phyloP scores from a whole-genome alignment of 192 early-diverging fungal species.

The Helicostylum pulchrum region DNA sequence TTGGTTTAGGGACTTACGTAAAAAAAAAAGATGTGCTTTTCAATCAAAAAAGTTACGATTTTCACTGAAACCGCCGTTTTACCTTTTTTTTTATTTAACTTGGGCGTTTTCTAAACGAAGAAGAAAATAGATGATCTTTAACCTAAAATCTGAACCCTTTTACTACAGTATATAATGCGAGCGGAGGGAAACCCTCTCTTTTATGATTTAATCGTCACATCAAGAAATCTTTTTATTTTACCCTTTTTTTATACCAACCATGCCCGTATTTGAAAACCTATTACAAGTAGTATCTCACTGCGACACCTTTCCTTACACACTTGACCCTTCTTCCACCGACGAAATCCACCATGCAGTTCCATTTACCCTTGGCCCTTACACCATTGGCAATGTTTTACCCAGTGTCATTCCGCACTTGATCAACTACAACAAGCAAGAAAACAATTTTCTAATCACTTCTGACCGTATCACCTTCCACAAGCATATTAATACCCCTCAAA shows the following conservation, averaged over 20 bases:
- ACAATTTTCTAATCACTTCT: slow-evolving; percentile 40
- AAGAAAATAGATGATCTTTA: no score
- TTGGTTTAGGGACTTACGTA: no score
- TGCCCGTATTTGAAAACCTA: slow-evolving; percentile 12
- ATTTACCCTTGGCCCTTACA: slow-evolving; percentile 35
- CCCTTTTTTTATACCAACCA: background rate
- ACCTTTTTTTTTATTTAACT: no score
- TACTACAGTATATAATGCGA: no score
- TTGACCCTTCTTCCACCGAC: background rate
- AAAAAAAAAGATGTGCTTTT: no score
- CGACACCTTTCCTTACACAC: slow-evolving; percentile 45
- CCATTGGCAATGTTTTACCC: slow-evolving; percentile 42
- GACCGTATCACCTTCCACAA: slow-evolving; percentile 36
- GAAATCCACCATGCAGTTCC: slow-evolving; percentile 24
- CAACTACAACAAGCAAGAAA: slow-evolving; percentile 34
- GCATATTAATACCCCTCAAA: slow-evolving; percentile 27
- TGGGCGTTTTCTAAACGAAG: no score
- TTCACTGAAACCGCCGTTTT: no score
- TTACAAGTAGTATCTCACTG: slow-evolving; percentile 46
- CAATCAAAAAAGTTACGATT: no score
- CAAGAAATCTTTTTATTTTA: background rate
- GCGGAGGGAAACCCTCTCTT: no score
- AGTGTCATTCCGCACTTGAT: slow-evolving; percentile 24
- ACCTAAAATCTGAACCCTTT: no score
- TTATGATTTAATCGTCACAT: no score